These are phyloP conservation scores for Lipomyces anomalus DNA, from an alignment of 805 yeast species.

Conservation along the genomic window DNA sequence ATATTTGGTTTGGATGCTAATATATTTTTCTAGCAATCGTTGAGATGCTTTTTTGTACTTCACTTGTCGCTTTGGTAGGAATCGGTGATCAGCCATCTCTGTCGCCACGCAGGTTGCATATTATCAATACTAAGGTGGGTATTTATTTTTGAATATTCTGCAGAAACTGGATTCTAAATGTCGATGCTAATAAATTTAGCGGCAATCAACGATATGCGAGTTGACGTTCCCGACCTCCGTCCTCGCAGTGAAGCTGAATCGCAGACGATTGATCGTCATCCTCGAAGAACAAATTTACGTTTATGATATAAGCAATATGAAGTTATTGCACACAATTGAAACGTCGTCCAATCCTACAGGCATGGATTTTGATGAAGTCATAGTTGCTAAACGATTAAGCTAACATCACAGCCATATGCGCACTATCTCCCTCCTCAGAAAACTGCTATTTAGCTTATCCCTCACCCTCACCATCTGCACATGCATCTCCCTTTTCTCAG, in stretches of 20 bases:
- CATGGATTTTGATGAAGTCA: constrained; percentile 4
- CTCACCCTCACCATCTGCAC: constrained; percentile 36
- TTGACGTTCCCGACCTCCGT: constrained; percentile 76
- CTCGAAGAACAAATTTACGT: constrained; percentile 76
- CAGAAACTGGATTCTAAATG: neutral
- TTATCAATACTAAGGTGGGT: constrained; percentile 66
- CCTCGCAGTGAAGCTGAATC: constrained; percentile 66
- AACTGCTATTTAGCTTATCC: constrained; percentile 53
- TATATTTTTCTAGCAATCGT: constrained; percentile 39
- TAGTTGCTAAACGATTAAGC: neutral
- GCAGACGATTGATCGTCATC: constrained; percentile 74
- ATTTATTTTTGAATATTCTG: neutral
- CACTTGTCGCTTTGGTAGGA: constrained; percentile 78
- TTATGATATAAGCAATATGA: constrained; percentile 87
- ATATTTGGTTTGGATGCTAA: neutral
- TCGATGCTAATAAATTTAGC: constrained; percentile 31
- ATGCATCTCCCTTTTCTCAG: constrained; percentile 21
- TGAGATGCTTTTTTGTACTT: constrained; percentile 87
- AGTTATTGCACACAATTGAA: constrained; percentile 66
- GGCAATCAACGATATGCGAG: constrained; percentile 74
- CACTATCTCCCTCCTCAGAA: constrained; percentile 38
- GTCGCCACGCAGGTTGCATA: constrained; percentile 72
- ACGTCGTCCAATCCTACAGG: constrained; percentile 43
- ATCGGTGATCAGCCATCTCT: constrained; percentile 58
- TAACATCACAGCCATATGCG: constrained; percentile 33